phyloP scores from a whole-genome alignment of 73 alveolate genomes.

The Blepharisma japonicum region DNA sequence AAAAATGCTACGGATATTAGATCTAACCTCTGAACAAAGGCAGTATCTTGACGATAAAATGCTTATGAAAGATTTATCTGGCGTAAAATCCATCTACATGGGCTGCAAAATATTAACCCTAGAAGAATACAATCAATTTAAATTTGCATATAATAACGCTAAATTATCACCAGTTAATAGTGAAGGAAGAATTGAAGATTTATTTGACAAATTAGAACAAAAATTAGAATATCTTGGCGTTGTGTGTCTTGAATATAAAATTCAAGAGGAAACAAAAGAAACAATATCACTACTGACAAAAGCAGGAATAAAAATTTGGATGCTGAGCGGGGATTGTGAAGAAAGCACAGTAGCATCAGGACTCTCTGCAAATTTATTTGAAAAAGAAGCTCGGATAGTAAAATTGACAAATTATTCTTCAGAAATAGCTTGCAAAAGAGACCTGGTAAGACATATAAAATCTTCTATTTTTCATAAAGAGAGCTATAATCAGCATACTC shows the following conservation, averaged over 20 bases:
- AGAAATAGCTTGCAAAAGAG: background rate
- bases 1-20: background rate
- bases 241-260: slow-evolving; percentile 1
- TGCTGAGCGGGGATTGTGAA: slow-evolving; percentile 23
- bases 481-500: background rate
- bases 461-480: background rate
- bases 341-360: slow-evolving; percentile 20
- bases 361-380: slow-evolving; percentile 1
- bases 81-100: background rate
- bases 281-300: background rate
- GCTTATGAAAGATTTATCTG: background rate
- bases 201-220: slow-evolving; percentile 7
- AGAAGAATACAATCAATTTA: background rate
- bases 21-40: background rate
- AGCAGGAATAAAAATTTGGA: slow-evolving; percentile 27
- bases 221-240: background rate
- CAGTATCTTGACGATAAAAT: slow-evolving; percentile 9
- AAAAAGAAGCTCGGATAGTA: background rate
- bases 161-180: slow-evolving; percentile 18
- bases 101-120: background rate
- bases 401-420: background rate
- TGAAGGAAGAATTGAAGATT: slow-evolving; percentile 18
- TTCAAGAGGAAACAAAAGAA: slow-evolving; percentile 2
- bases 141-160: background rate
- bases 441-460: background rate